Base-by-base conservation (phyloP, 2,329 filamentous ascomycete genomes). In the Neonectria neomacrospora region DNA sequence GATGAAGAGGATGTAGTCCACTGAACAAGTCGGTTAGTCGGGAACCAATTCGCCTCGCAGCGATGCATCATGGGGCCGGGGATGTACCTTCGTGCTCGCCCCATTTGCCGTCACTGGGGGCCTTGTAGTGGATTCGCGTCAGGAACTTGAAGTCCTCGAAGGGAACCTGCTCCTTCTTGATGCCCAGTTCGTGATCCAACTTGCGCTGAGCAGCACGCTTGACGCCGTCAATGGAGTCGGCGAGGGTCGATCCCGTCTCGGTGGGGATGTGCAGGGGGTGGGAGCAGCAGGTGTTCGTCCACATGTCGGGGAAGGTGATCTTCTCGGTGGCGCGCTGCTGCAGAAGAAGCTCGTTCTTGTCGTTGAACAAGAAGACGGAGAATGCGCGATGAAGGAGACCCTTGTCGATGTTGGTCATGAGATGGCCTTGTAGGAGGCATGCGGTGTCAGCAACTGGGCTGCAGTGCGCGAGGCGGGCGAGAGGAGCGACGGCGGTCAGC, bases 221-320 rank as follows among this genome's bases (percentile, higher is more conserved):
- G 71, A 94, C 96, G 28, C 96, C 96, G 71, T 88, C 84, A 61
- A 98, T 84, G 5, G 94, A 91, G 69, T 93, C 91, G 53, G 90
- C 86, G 45, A 99, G 85, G 70, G 91, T 91, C 32, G 89, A 87
- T 67, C 96, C 96, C 26, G 93, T 97, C 87, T 99, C 96, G 68
- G 91, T 91, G 9, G 96, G 92, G 70, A 97, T 91, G 58, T 93
- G 92, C 65, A 99, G 86, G 5, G 96, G 96, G 80, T 99, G 96
- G 41, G 96, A 99, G 85, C 96, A 99, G 86, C 96, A 99, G 32
- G 96, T 99, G 82, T 99, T 99, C 68, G 96, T 99, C 96, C 96
- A 99, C 91, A 97, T 94, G 78, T 97, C 93, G 52, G 96, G 95
- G 82, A 99, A 99, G 7, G 96, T 99, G 77, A 99, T 99, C 85